Evolutionary conservation across 805 yeast genomes (phyloP), one percentile per base, ranked within the genome.

Genomic region (Torulaspora microellipsoides): DNA sequence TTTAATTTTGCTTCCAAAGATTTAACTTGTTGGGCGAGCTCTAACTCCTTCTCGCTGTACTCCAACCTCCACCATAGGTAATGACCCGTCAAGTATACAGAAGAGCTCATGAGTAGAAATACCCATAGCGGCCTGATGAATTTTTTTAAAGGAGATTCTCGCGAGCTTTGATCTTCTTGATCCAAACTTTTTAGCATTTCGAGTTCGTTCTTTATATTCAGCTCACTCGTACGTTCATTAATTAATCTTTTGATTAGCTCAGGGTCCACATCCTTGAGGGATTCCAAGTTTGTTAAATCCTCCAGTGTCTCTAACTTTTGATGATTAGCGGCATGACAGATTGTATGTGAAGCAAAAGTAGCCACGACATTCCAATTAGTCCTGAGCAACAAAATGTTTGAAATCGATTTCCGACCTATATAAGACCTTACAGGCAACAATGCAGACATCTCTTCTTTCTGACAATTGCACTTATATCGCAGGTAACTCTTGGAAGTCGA

Each of bases 261-360:
- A n/a, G 69, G 65, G 31, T 62, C 65, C 8, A 65, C 62, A 36
- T 53, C 55, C 15, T 65, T 65, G 30, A 65, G 35, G 6, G 57
- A 49, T 15, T 62, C 49, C 30, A 65, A 34, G 31, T 62, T 57
- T 7, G 56, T 56, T 41, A 65, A 43, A 43, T 62, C 69, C 38
- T 65, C 68, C 33, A 64, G 47, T 1, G 56, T 50, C 31, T 48
- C 52, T 9, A 62, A 52, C 6, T 53, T 45, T 12, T 41, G 34
- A 28, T 31, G 36, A 31, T 34, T 35, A 28, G 36, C 38, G 27
- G 27, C 31, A n/a, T 27, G 36, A 10, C 15, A 31, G 7, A 36
- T 31, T 20, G 42, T 13, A 15, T 14, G 7, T 13, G 17, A 9
- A 27, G 38, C 17, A 11, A 40, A 20, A 8, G 42, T 31, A 3